Conservation (phyloP, 495 filamentous ascomycete species). For the Talaromyces thailandensis region DNA sequence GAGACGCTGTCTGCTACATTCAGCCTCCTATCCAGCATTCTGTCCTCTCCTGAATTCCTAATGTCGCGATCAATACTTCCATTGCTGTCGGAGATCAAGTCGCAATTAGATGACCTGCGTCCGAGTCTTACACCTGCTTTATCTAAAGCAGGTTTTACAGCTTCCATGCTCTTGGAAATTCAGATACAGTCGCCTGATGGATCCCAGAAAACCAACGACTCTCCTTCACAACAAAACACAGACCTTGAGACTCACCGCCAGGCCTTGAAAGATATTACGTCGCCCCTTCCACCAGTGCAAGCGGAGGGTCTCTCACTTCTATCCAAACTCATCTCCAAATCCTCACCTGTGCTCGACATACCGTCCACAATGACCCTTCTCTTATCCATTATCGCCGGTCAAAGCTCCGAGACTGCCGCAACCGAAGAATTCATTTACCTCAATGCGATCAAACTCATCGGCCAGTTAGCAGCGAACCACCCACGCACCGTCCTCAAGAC, state of each 20-base stretch:
- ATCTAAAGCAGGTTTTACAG: conserved; percentile 39
- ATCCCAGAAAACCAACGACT: conserved; percentile 20
- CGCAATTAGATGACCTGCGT: conserved; percentile 34
- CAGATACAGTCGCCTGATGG: conserved; percentile 48
- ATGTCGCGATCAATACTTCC: conserved; percentile 34
- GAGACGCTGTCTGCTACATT: conserved; percentile 50
- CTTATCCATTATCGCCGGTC: conserved; percentile 54
- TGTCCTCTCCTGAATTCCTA: conserved; percentile 54
- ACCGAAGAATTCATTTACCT: conserved; percentile 70
- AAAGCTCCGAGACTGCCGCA: conserved; percentile 17
- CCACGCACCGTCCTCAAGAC: conserved; percentile 55
- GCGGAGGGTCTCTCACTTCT: conserved; percentile 70
- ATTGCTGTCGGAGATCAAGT: conserved; percentile 42
- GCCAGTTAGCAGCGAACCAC: conserved; percentile 55
- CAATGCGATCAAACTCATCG: conserved; percentile 58
- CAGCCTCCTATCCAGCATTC: conserved; percentile 57
- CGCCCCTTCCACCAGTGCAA: conserved; percentile 66
- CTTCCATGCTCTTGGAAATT: conserved; percentile 45
- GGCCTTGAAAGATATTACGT: conserved; percentile 66
- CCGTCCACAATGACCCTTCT: conserved; percentile 57
- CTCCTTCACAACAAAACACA: conserved; percentile 36
- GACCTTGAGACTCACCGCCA: conserved; percentile 64
- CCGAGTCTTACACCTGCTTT: conserved; percentile 25
- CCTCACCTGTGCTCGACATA: conserved; percentile 61
- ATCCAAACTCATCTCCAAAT: conserved; percentile 49